Percentiles rank a stretch among this genome's conserved stretches.
These are phyloP conservation scores for Epichloe elymi DNA, from an alignment of 2,329 filamentous ascomycete species.

Conservation along the genomic window DNA sequence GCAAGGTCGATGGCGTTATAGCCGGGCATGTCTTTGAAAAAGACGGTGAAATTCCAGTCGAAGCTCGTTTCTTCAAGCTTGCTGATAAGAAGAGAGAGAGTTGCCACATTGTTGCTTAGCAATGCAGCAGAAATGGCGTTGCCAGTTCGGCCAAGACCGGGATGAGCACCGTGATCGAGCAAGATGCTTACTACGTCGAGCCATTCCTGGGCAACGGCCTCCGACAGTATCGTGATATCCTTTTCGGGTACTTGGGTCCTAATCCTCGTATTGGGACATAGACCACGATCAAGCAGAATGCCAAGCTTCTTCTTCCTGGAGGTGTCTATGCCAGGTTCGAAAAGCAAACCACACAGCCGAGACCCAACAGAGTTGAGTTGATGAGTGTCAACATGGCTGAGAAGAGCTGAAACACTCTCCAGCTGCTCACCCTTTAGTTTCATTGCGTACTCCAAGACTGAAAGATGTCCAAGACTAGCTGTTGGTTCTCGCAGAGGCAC, in stretches of 20 bases:
- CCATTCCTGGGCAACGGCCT: background rate
- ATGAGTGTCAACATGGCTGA: background rate
- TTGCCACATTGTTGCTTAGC: background rate
- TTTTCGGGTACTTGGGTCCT: background rate
- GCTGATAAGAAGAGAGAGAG: background rate
- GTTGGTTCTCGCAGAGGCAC: background rate
- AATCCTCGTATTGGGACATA: background rate
- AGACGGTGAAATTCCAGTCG: background rate
- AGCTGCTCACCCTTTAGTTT: background rate
- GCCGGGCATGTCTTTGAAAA: background rate
- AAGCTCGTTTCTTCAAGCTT: background rate
- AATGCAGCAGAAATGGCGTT: background rate
- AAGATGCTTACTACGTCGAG: background rate
- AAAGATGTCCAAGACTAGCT: background rate
- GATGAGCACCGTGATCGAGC: slow-evolving; percentile 1
- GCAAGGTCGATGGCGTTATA: background rate
- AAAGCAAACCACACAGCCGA: background rate
- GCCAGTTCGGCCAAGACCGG: background rate
- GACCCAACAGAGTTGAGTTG: background rate
- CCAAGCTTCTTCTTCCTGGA: background rate
- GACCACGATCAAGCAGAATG: background rate
- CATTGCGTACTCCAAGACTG: background rate
- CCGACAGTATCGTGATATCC: background rate
- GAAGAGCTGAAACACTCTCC: background rate
- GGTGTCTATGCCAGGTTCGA: background rate